These are phyloP conservation scores for Hemerocallis citrina DNA, from an alignment of 106 monocot species.

Conservation along the genomic window DNA sequence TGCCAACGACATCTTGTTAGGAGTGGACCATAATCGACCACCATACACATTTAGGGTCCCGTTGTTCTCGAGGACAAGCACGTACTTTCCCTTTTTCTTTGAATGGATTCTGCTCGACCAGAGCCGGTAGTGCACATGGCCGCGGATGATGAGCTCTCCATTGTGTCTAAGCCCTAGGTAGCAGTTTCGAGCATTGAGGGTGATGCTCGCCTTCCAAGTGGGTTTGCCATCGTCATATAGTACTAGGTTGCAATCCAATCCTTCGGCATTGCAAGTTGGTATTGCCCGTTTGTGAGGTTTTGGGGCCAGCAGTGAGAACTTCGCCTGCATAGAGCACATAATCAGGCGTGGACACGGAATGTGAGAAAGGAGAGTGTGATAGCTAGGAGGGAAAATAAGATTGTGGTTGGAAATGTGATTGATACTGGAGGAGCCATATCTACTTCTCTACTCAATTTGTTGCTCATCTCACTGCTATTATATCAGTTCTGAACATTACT, in stretches of 20 bases:
- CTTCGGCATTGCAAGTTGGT: slow-evolving; percentile 22
- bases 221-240: slow-evolving; percentile 1
- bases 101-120: slow-evolving; percentile 19
- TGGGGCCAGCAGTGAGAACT: slow-evolving; percentile 24
- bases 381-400: not conserved
- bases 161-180: slow-evolving; percentile 21
- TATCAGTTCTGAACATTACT: no score
- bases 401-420: not conserved
- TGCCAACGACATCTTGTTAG: slow-evolving; percentile 7
- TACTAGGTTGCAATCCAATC: slow-evolving; percentile 36
- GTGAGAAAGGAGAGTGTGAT: slow-evolving; percentile 2
- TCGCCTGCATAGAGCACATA: slow-evolving; percentile 31
- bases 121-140: slow-evolving; percentile 20
- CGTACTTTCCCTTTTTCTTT: slow-evolving; percentile 31
- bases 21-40: slow-evolving; percentile 13
- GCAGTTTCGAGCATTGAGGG: not conserved
- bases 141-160: slow-evolving; percentile 26
- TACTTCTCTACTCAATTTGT: no score
- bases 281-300: slow-evolving; percentile 21
- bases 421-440: no score
- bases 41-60: slow-evolving; percentile 21
- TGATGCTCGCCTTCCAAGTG: slow-evolving; percentile 18
- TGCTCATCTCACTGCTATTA: no score
- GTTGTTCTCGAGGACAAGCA: slow-evolving; percentile 16
- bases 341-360: slow-evolving; percentile 4